A percentile compares a stretch with the other conserved stretches of the same genome.
Conservation (phyloP, 2,329 filamentous ascomycete genomes). For the Trichoderma brevicompactum region DNA sequence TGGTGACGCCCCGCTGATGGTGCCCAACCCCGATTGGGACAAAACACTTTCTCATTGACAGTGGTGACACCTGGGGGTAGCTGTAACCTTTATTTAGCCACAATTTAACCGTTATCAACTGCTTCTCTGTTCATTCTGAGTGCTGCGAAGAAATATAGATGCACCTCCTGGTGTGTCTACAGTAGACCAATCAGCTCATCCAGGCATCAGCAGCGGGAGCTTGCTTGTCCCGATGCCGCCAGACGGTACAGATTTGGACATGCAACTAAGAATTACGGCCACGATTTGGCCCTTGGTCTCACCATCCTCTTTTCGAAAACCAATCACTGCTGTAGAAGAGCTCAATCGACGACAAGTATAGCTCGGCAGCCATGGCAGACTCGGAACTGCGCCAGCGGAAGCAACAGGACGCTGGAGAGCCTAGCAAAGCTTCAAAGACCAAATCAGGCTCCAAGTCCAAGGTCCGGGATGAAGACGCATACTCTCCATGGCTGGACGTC, state of each 20-base stretch:
- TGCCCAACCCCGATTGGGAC: conserved; percentile 15
- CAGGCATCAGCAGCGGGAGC: conserved; percentile 12
- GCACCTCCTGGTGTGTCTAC: conserved; percentile 27
- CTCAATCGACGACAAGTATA: neutral
- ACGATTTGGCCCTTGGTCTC: conserved; percentile 13
- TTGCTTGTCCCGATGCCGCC: conserved; percentile 18
- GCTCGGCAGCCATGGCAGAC: conserved; percentile 42
- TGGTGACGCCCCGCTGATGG: conserved; percentile 35
- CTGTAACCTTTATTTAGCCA: neutral
- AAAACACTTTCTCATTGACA: neutral
- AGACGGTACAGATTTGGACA: neutral
- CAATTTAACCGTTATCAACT: neutral
- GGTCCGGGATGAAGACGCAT: conserved; percentile 56
- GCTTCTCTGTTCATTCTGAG: neutral
- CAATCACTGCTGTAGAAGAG: neutral
- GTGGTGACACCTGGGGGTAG: conserved; percentile 1
- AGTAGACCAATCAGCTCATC: conserved; percentile 28
- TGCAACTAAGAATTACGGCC: neutral
- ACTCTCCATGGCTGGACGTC: conserved; percentile 64
- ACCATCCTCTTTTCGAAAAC: conserved; percentile 4
- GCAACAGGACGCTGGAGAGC: conserved; percentile 37
- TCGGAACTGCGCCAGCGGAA: conserved; percentile 52
- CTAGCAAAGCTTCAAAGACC: conserved; percentile 35
- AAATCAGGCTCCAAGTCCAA: conserved; percentile 29
- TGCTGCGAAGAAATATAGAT: too few relatives aligned